Percentiles rank a stretch among this genome's conserved stretches.
phyloP scores from a whole-genome alignment of 768 basidiomycete species.

The Trametes cinnabarina region DNA sequence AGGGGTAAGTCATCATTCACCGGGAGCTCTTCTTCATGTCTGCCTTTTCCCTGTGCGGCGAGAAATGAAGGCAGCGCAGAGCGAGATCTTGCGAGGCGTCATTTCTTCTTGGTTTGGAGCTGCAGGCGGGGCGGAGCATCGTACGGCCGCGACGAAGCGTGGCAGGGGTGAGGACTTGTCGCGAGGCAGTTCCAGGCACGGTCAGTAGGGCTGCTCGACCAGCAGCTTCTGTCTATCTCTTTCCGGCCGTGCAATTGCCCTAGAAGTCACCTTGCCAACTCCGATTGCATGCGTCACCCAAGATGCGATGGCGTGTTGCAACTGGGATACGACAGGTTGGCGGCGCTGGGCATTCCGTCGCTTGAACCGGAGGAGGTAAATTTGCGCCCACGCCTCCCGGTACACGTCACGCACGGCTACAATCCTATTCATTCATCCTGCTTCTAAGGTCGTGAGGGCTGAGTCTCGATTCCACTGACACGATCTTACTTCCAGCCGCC shows the following conservation, averaged over 20 bases:
- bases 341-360: no score
- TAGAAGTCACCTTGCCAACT: background rate
- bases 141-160: background rate
- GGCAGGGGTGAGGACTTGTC: background rate
- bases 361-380: no score
- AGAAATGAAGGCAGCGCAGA: background rate
- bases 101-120: background rate
- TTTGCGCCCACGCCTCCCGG: no score
- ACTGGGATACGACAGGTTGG: no score
- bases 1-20: constrained; percentile 33
- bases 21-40: background rate
- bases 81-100: background rate
- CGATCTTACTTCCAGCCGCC: constrained; percentile 35
- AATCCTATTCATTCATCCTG: background rate
- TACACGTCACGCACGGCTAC: no score
- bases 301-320: no score
- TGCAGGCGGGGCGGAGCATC: background rate
- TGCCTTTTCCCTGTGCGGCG: background rate
- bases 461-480: constrained; percentile 1
- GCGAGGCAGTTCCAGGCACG: background rate
- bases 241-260: background rate
- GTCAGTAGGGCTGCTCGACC: background rate
- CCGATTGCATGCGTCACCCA: no score
- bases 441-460: no score
- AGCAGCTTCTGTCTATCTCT: background rate